These are phyloP conservation scores for Orbilia javanica DNA, from an alignment of 2,329 filamentous ascomycete genomes.

Conservation along the genomic window DNA sequence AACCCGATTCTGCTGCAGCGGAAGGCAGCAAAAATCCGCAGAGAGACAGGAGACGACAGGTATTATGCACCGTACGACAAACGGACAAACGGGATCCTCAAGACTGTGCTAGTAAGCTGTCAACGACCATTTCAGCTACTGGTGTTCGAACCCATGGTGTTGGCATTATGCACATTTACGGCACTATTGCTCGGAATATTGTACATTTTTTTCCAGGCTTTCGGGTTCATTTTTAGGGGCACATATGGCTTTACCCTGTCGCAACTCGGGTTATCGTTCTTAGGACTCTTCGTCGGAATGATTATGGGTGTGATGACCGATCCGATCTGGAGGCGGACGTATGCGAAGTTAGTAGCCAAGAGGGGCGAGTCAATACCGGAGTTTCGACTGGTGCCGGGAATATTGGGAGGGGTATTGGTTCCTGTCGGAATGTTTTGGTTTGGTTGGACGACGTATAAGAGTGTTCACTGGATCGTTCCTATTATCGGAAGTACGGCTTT, in stretches of 20 bases:
- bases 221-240: conserved; percentile 80
- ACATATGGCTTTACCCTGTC: conserved; percentile 82
- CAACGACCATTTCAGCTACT: conserved; percentile 76
- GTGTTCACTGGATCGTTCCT: conserved; percentile 81
- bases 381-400: conserved; percentile 82
- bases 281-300: conserved; percentile 79
- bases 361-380: conserved; percentile 81
- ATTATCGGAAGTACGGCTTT: conserved; percentile 80
- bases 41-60: conserved; percentile 80
- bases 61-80: conserved; percentile 84
- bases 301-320: conserved; percentile 73
- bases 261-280: conserved; percentile 82
- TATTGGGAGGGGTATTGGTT: conserved; percentile 80
- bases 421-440: conserved; percentile 89
- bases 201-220: conserved; percentile 92
- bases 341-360: conserved; percentile 71
- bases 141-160: conserved; percentile 84
- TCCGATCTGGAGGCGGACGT: conserved; percentile 75
- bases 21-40: conserved; percentile 78
- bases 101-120: conserved; percentile 73
- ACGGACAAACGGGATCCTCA: conserved; percentile 74
- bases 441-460: conserved; percentile 82
- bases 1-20: conserved; percentile 78
- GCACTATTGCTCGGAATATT: conserved; percentile 87
- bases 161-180: conserved; percentile 83